These are phyloP conservation scores for Podospora pseudoanserina DNA, from an alignment of 495 filamentous ascomycete species.

Conservation along the genomic window DNA sequence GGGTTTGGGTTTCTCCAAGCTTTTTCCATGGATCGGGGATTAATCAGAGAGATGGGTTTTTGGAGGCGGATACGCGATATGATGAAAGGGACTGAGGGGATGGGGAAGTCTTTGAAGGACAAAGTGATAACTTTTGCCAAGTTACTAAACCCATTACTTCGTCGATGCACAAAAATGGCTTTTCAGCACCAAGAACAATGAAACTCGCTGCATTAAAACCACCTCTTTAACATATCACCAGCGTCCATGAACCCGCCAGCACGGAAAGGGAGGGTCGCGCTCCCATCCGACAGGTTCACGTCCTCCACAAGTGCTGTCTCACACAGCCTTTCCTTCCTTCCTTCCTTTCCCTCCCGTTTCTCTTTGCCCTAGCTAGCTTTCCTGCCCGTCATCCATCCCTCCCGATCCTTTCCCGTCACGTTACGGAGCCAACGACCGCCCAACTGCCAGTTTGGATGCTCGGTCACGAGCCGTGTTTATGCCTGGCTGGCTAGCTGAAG, in stretches of 20 bases:
- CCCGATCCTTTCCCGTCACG: neutral
- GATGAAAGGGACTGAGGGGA: too few species aligned
- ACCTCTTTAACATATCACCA: neutral
- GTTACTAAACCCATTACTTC: too few species aligned
- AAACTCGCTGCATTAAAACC: neutral
- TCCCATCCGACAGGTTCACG: neutral
- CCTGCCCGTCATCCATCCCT: neutral
- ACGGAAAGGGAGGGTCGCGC: neutral
- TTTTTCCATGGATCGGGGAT: too few species aligned
- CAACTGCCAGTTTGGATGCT: neutral
- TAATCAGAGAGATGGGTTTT: too few species aligned
- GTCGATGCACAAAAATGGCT: too few species aligned
- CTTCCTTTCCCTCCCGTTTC: neutral
- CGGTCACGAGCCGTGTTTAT: neutral
- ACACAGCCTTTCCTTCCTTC: neutral
- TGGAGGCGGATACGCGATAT: too few species aligned
- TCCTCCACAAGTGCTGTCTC: neutral
- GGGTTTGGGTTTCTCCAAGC: neutral
- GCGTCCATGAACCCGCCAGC: neutral
- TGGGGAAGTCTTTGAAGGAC: too few species aligned
- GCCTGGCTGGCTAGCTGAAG: neutral
- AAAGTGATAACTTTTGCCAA: too few species aligned
- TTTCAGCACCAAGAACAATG: too few species aligned
- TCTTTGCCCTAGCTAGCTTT: neutral
- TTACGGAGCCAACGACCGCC: neutral